Conservation (phyloP, 176 grass and related monocot species). For the Themeda triandra region DNA sequence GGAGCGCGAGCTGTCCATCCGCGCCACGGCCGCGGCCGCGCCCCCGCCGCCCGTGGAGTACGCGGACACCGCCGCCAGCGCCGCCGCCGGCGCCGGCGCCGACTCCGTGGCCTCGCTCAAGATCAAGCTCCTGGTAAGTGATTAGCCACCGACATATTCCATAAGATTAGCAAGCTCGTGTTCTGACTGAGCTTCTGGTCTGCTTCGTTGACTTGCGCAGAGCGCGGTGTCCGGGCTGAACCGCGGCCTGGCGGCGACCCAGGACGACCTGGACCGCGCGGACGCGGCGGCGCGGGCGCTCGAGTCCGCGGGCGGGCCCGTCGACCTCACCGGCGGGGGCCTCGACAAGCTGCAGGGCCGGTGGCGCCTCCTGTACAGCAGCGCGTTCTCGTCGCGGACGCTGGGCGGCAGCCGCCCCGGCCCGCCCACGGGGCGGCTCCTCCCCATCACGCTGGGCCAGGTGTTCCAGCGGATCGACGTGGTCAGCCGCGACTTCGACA, state of each 20-base stretch:
- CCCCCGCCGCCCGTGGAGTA: slow-evolving; percentile 26
- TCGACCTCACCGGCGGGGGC: slow-evolving; percentile 49
- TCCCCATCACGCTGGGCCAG: slow-evolving; percentile 85
- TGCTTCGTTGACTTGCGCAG: slow-evolving; percentile 30
- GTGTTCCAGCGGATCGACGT: slow-evolving; percentile 89
- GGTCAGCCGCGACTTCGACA: slow-evolving; percentile 77
- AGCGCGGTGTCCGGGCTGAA: slow-evolving; percentile 85
- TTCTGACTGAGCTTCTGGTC: background rate
- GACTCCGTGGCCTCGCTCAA: slow-evolving; percentile 40
- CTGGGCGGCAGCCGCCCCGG: slow-evolving; percentile 89
- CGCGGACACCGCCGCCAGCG: background rate
- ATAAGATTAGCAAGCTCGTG: background rate
- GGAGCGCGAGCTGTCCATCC: background rate
- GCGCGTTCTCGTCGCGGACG: slow-evolving; percentile 81
- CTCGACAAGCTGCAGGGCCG: slow-evolving; percentile 80
- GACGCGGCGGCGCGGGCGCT: slow-evolving; percentile 70
- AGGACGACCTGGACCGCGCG: slow-evolving; percentile 71
- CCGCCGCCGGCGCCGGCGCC: background rate
- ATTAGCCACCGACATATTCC: background rate
- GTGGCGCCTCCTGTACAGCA: slow-evolving; percentile 91
- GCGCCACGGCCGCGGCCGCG: slow-evolving; percentile 41
- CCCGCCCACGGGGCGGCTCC: slow-evolving; percentile 64
- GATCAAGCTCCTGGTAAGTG: slow-evolving; percentile 56
- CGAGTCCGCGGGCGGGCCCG: slow-evolving; percentile 36
- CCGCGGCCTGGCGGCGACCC: slow-evolving; percentile 71